A percentile compares a stretch with the other conserved stretches of the same genome.
These are phyloP conservation scores for Lobulomyces angularis DNA, from an alignment of 192 early-diverging fungal species.

Conservation along the genomic window DNA sequence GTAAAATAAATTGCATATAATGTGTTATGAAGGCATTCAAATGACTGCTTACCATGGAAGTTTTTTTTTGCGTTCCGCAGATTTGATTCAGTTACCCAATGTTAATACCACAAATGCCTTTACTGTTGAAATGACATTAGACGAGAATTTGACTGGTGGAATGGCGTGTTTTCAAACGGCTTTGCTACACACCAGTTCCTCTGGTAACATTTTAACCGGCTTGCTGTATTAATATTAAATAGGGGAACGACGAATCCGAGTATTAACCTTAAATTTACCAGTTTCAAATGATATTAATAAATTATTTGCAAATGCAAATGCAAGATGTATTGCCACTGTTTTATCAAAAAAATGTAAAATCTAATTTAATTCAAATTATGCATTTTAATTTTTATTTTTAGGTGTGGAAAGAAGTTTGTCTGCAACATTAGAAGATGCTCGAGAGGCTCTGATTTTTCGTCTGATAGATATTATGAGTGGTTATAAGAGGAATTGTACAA, in stretches of 20 bases:
- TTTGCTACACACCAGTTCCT: slow-evolving; percentile 75
- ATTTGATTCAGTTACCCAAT: slow-evolving; percentile 80
- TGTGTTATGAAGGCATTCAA: slow-evolving; percentile 25
- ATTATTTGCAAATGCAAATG: slow-evolving; percentile 71
- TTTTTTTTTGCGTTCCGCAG: slow-evolving; percentile 92
- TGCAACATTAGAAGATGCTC: slow-evolving; percentile 82
- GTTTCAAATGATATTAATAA: slow-evolving; percentile 70
- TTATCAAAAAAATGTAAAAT: slow-evolving; percentile 71
- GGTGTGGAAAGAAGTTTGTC: slow-evolving; percentile 76
- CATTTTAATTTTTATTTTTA: too few relatives aligned
- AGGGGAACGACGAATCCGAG: slow-evolving; percentile 83
- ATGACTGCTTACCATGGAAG: slow-evolving; percentile 91
- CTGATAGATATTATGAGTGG: slow-evolving; percentile 74
- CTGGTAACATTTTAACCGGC: slow-evolving; percentile 23
- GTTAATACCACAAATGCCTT: slow-evolving; percentile 86
- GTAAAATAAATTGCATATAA: neutral
- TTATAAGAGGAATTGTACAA: slow-evolving; percentile 73
- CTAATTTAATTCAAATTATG: too few relatives aligned
- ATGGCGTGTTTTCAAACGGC: slow-evolving; percentile 92
- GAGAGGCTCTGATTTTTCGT: slow-evolving; percentile 82
- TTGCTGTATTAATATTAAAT: slow-evolving; percentile 7
- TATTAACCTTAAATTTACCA: slow-evolving; percentile 78
- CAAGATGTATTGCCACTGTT: slow-evolving; percentile 66
- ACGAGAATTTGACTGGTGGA: slow-evolving; percentile 56
- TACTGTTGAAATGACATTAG: slow-evolving; percentile 65